Conservation (phyloP, 2,329 filamentous ascomycete genomes). For the Aureobasidium namibiae region DNA sequence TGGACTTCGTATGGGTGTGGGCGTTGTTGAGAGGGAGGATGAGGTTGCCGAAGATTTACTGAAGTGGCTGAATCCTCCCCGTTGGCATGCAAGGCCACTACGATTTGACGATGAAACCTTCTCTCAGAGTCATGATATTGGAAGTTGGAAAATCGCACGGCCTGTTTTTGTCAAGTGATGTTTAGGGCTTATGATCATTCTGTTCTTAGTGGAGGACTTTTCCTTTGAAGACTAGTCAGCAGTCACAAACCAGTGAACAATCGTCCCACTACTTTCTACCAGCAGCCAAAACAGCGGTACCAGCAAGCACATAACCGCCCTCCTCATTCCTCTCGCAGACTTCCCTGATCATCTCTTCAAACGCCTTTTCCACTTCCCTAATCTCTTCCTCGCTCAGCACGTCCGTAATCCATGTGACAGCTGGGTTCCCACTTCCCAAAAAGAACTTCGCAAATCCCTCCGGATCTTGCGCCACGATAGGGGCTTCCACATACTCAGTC, state of each 20-base stretch:
- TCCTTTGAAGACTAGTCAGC: too few relatives aligned
- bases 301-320: neutral
- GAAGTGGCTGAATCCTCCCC: neutral
- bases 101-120: neutral
- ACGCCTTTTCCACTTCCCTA: neutral
- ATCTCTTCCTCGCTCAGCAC: neutral
- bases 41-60: conserved; percentile 7
- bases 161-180: too few relatives aligned
- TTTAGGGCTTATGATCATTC: too few relatives aligned
- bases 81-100: neutral
- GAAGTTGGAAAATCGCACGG: too few relatives aligned
- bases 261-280: conserved; percentile 3
- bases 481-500: conserved; percentile 15
- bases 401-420: neutral
- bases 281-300: neutral
- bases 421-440: neutral
- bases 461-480: neutral
- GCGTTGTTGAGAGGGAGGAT: conserved; percentile 38
- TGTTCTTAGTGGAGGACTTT: too few relatives aligned
- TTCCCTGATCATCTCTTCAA: neutral
- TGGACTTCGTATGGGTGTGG: conserved; percentile 46
- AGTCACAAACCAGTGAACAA: too few relatives aligned
- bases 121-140: too few relatives aligned
- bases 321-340: neutral
- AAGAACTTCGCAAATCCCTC: neutral